These are phyloP conservation scores for Marasmius sp. DNA, from an alignment of 1,284 basidiomycete genomes.

Conservation along the genomic window DNA sequence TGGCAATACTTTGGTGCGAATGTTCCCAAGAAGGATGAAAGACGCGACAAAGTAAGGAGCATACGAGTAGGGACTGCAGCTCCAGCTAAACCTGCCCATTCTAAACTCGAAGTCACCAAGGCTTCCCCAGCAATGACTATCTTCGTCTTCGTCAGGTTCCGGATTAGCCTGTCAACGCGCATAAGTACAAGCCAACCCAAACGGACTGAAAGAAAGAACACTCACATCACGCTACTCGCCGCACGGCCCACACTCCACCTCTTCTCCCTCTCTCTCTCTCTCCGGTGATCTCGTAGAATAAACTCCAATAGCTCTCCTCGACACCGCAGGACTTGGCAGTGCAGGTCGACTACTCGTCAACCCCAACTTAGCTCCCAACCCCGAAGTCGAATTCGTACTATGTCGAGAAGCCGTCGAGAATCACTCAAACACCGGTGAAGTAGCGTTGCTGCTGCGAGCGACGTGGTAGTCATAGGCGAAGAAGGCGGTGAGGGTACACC, in stretches of 20 bases:
- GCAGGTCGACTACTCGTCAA: neutral
- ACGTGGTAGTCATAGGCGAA: too few relatives aligned
- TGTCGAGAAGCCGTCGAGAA: neutral
- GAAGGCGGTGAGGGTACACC: too few relatives aligned
- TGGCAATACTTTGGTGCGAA: too few relatives aligned
- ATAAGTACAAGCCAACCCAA: neutral
- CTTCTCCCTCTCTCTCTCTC: neutral
- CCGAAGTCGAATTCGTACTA: neutral
- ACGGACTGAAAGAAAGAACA: neutral
- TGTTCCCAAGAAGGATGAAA: too few relatives aligned
- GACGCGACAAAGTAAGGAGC: too few relatives aligned
- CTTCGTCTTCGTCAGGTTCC: neutral
- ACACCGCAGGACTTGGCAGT: neutral
- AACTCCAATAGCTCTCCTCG: neutral
- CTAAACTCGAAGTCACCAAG: neutral
- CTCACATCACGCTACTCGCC: neutral
- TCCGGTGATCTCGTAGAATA: neutral
- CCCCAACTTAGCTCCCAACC: neutral
- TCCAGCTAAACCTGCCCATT: conserved; percentile 26
- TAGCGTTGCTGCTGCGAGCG: neutral
- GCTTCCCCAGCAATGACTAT: neutral
- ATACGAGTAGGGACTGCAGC: too few relatives aligned
- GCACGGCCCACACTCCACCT: neutral
- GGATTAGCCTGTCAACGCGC: neutral
- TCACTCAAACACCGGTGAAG: neutral